Evolutionary conservation across 768 basidiomycete species (phyloP), one percentile per base, ranked within the genome.

Genomic region (Auriscalpium orientale): DNA sequence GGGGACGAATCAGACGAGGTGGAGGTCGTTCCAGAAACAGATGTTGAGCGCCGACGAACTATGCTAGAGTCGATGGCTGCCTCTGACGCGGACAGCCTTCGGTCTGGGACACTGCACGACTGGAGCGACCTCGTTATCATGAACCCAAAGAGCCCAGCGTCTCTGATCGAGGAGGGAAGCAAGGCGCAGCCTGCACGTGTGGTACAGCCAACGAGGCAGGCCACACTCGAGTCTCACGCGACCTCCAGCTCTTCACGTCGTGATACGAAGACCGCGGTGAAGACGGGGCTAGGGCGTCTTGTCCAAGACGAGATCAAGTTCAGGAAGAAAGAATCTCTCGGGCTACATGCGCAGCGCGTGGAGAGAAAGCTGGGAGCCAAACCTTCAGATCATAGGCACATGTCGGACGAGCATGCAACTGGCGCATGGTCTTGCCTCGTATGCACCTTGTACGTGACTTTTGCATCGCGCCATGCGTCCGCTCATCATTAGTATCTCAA

Each of bases 11-110:
- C 55, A 6, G 56, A 56, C 3, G 66, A 64, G 11, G 36, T n/a
- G 5, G 64, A 64, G 36, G 50, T 51, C 20, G 28, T 62, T 5
- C 50, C 34, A 8, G 77, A 78, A 58, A 78, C 76, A 4, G 76
- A 78, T 56, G 52, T 61, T 43, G 76, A 77, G 53, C 77, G 87
- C 51, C 80, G 81, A 55, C 71, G 76, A 56, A 67, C 76, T 0
- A 70, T 89, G 59, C 66, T 81, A 36, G 74, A 75, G 36, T 76
- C 79, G 11, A 72, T 78, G 51, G 68, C 74, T 53, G 68, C 72
- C 40, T 68, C 69, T 16, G 78, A 79, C 54, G 62, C 80, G 16
- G 69, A 76, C 20, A 68, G 67, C 5, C 66, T 84, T 40, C 78
- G 71, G 55, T 61, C 56, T 37, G 64, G 70, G 38, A 66, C 72